A percentile compares a stretch with the other conserved stretches of the same genome.
Evolutionary conservation across 495 filamentous ascomycete species (phyloP).

Genomic region (Pyronema domesticum): DNA sequence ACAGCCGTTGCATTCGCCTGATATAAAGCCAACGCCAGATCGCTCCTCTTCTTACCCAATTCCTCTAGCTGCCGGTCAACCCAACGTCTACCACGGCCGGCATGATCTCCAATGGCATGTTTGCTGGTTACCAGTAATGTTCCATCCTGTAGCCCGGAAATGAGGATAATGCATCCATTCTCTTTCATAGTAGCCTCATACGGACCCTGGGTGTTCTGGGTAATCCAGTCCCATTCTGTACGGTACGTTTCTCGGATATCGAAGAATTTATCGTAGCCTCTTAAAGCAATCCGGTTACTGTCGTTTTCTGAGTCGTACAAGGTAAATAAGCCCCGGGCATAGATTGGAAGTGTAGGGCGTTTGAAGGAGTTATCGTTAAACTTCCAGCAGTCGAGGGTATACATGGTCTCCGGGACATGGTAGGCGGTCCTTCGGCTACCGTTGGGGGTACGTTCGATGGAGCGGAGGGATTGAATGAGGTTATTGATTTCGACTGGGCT

Average conservation of each 20-base stretch:
- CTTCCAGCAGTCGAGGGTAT: constrained; percentile 74
- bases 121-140: constrained; percentile 94
- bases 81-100: constrained; percentile 67
- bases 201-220: constrained; percentile 59
- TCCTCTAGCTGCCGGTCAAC: constrained; percentile 57
- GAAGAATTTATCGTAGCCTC: constrained; percentile 99
- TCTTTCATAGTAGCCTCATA: constrained; percentile 96
- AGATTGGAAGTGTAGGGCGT: constrained; percentile 59
- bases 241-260: constrained; percentile 61
- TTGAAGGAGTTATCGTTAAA: constrained; percentile 95
- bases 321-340: constrained; percentile 86
- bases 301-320: constrained; percentile 38
- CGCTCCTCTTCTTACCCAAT: constrained; percentile 57
- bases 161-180: constrained; percentile 97
- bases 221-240: constrained; percentile 72
- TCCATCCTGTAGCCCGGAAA: constrained; percentile 73
- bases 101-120: constrained; percentile 94
- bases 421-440: constrained; percentile 60
- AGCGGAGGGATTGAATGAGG: constrained; percentile 30
- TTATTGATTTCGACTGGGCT: constrained; percentile 33
- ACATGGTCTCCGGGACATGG: constrained; percentile 38
- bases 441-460: constrained; percentile 29
- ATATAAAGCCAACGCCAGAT: constrained; percentile 58
- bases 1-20: constrained; percentile 78
- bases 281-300: constrained; percentile 56